Conservation (phyloP, 495 filamentous ascomycete species). For the Aspergillus funiculosus region DNA sequence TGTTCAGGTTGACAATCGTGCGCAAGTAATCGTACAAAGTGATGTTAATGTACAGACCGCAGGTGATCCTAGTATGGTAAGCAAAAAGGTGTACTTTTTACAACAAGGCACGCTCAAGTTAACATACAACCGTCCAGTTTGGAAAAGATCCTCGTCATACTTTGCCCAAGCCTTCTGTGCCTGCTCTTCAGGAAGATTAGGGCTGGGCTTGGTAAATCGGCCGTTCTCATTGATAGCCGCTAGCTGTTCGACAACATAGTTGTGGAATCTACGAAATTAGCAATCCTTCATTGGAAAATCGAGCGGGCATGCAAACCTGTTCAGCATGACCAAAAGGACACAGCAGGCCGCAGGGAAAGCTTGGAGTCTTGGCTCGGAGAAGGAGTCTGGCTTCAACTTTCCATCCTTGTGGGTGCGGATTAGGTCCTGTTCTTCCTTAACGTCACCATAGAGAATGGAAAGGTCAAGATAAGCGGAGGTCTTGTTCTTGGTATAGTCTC, state of each 20-base stretch:
- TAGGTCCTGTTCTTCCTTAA: constrained; percentile 50
- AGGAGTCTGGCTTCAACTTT: constrained; percentile 53
- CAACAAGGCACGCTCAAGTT: background rate
- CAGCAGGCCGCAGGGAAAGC: constrained; percentile 53
- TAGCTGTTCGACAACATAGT: constrained; percentile 67
- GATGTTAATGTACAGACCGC: constrained; percentile 80
- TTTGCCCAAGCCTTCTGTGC: constrained; percentile 59
- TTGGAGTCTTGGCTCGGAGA: constrained; percentile 50
- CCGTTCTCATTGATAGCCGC: constrained; percentile 65
- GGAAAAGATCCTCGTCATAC: constrained; percentile 79
- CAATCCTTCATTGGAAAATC: background rate
- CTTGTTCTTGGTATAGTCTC: constrained; percentile 47
- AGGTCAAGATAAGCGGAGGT: constrained; percentile 57
- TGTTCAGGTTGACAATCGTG: constrained; percentile 78
- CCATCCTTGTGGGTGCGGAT: constrained; percentile 53
- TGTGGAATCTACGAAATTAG: constrained; percentile 58
- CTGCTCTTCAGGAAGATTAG: constrained; percentile 42
- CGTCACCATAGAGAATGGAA: constrained; percentile 53
- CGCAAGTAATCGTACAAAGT: constrained; percentile 78
- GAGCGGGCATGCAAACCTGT: constrained; percentile 24
- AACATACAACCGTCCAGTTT: constrained; percentile 60
- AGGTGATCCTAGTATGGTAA: constrained; percentile 49
- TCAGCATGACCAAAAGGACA: constrained; percentile 53
- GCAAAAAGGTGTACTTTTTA: no score
- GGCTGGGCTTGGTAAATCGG: constrained; percentile 57